Evolutionary conservation across 129 eudicot species (phyloP).

Genomic region (Flaveria bidentis): DNA sequence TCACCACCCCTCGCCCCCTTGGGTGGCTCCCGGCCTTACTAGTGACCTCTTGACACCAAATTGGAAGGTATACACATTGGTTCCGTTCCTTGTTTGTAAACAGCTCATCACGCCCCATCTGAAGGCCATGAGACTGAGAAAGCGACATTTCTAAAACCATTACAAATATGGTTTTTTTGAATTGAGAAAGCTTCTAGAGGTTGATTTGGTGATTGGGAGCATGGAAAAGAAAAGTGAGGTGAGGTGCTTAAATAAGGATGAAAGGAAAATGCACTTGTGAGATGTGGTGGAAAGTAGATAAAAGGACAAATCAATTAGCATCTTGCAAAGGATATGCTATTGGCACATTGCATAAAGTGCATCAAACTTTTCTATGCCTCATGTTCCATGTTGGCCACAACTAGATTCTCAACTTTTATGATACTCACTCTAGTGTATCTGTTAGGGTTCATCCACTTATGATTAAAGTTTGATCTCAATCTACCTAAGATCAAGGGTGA

Average conservation of each 20-base stretch:
- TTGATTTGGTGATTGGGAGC: slow-evolving; percentile 11
- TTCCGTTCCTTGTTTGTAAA: neutral
- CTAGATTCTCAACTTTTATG: slow-evolving; percentile 19
- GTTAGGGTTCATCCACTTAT: neutral
- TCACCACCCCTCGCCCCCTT: slow-evolving; percentile 4
- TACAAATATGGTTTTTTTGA: neutral
- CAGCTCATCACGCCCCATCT: neutral
- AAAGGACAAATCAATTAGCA: slow-evolving; percentile 31
- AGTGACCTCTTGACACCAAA: neutral
- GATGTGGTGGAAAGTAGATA: slow-evolving; percentile 31
- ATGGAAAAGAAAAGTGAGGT: slow-evolving; percentile 3
- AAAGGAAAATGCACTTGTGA: slow-evolving; percentile 15
- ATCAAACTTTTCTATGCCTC: slow-evolving; percentile 8
- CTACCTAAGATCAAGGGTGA: neutral
- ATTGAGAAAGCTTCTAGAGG: neutral
- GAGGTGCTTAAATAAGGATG: slow-evolving; percentile 26
- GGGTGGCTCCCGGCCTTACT: neutral
- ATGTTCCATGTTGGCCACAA: slow-evolving; percentile 32
- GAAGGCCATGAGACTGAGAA: neutral
- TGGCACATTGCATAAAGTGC: slow-evolving; percentile 35
- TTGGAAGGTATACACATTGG: neutral
- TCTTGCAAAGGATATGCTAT: slow-evolving; percentile 37
- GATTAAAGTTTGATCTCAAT: neutral
- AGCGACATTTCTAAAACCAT: neutral
- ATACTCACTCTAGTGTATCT: neutral